Evolutionary conservation across 768 basidiomycete genomes (phyloP).

Genomic region (Pleurotus salmoneostramineus): DNA sequence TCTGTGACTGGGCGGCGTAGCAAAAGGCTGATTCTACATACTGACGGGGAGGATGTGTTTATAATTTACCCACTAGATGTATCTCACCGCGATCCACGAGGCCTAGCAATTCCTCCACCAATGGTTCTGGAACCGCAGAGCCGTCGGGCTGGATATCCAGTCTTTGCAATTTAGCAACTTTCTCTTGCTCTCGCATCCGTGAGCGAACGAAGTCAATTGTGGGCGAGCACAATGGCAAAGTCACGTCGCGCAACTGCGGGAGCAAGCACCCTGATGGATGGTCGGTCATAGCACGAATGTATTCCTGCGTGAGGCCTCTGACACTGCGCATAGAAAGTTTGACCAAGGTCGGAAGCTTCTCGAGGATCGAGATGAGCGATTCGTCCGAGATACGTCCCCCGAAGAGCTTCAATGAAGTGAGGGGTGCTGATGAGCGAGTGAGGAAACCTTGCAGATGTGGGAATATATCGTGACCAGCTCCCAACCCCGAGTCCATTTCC

Average conservation of each 20-base stretch:
- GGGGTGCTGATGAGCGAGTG: neutral
- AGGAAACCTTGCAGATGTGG: neutral
- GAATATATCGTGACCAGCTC: neutral
- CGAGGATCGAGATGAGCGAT: neutral
- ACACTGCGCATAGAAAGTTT: neutral
- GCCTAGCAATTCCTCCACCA: too few relatives aligned
- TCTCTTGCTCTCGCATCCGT: neutral
- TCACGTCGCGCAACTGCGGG: neutral
- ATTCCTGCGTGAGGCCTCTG: neutral
- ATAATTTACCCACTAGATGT: too few relatives aligned
- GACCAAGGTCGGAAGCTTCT: neutral
- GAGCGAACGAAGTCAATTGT: neutral
- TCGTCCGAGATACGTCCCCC: neutral
- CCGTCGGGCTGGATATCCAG: too few relatives aligned
- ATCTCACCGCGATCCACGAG: too few relatives aligned
- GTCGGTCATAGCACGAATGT: neutral
- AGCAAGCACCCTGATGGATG: neutral
- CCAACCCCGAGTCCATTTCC: neutral
- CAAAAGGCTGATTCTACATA: too few relatives aligned
- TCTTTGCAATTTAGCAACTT: neutral
- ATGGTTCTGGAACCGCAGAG: too few relatives aligned
- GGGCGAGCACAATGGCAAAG: neutral
- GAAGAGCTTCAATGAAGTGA: neutral
- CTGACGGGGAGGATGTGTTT: too few relatives aligned
- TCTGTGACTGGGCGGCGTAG: too few relatives aligned